These are phyloP conservation scores for Aspergillus pseudoterreus DNA, from an alignment of 2,329 filamentous ascomycete species.

Conservation along the genomic window DNA sequence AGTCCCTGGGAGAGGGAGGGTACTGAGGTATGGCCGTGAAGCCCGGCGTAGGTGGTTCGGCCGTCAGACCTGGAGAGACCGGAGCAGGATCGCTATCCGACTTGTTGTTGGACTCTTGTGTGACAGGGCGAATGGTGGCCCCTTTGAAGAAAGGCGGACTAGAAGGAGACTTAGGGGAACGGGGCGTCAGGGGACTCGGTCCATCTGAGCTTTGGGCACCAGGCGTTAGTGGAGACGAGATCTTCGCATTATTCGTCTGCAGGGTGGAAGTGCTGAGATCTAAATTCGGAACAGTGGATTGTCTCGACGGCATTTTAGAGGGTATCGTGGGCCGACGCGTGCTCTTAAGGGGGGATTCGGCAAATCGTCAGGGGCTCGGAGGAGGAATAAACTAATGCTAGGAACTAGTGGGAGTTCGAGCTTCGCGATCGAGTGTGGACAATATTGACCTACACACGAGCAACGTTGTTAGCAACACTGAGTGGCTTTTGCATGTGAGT, in stretches of 20 bases:
- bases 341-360: slow-evolving; percentile 1
- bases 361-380: slow-evolving; percentile 1
- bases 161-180: slow-evolving; percentile 36
- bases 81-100: slow-evolving; percentile 25
- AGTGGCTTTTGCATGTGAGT: not conserved
- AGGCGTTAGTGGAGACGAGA: slow-evolving; percentile 31
- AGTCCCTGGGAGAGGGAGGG: slow-evolving; percentile 40
- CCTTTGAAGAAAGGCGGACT: slow-evolving; percentile 36
- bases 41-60: slow-evolving; percentile 36
- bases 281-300: slow-evolving; percentile 35
- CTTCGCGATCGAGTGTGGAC: not conserved
- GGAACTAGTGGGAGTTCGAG: not conserved
- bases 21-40: slow-evolving; percentile 45
- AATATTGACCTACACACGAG: not conserved
- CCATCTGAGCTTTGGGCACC: slow-evolving; percentile 34
- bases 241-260: slow-evolving; percentile 24
- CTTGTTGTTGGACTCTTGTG: slow-evolving; percentile 31
- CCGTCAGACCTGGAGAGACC: slow-evolving; percentile 23
- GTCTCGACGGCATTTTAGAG: slow-evolving; percentile 34
- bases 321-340: slow-evolving; percentile 11
- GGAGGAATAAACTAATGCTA: slow-evolving; percentile 5
- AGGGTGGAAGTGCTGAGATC: slow-evolving; percentile 33
- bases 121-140: slow-evolving; percentile 40
- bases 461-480: not conserved
- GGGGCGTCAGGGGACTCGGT: slow-evolving; percentile 34